Base-by-base conservation (phyloP, 2,329 filamentous ascomycete species). In the Sporothrix protearum region DNA sequence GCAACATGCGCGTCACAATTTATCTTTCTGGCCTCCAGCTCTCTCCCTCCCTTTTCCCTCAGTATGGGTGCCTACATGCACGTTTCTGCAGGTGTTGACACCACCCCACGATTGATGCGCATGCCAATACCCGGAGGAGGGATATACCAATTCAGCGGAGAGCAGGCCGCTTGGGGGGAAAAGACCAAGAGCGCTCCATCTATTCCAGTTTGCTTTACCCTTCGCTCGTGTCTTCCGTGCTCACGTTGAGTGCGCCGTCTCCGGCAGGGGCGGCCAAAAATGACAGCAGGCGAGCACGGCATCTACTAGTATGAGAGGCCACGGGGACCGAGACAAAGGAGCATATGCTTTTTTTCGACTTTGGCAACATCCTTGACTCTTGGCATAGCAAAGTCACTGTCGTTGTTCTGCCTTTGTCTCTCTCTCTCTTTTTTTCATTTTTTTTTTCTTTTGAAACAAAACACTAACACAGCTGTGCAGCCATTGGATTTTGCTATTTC, bases 401-500 rank as follows among this genome's bases (percentile, higher is more conserved):
- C 49, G 16, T 6, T 9, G 19, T 8, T 12, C 9, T 14, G 9
- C 25, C 9, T 22, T 28, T 53, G 25, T 9, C 28, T 53, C 25
- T 1, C 12, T 1, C 14, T 7, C 12, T 53, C 28, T 9, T 53
- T 53, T 51, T 1, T 12, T 1, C n/a, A n/a, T n/a, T n/a, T 28
- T 53, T 53, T 9, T 53, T 53, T 51, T 1, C 12, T 1, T 28
- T 7, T 28, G 8, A 22, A 25, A 53, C 2, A 12, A 22, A 28
- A 9, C 33, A 47, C 55, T 61, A 42, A 70, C 68, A 28, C 8
- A n/a, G 19, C 4, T 12, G 51, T 73, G 47, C 80, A 98, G 96
- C 95, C 68, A 92, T 97, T 78, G 94, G 91, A 30, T 99, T 97
- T 80, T 90, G 90, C 75, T 98, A 97, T 81, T 97, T 96, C 78